Conservation (phyloP, 2,329 filamentous ascomycete species). For the Apiospora pterosperma region DNA sequence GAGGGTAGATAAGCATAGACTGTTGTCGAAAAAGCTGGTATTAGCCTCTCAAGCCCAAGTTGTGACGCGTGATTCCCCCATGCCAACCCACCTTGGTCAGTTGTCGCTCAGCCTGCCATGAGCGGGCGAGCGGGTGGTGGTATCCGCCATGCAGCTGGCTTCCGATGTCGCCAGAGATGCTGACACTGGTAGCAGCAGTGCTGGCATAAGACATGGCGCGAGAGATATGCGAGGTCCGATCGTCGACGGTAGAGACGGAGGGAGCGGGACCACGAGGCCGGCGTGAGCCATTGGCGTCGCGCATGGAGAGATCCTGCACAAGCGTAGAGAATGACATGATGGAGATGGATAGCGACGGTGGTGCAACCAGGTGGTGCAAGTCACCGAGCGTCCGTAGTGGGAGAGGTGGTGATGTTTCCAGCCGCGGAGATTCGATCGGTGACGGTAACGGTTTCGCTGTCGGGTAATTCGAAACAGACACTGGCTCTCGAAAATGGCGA, state of each 20-base stretch:
- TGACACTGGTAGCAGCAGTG: conserved; percentile 65
- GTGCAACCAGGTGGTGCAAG: background rate
- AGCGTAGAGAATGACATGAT: conserved; percentile 66
- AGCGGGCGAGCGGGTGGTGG: conserved; percentile 72
- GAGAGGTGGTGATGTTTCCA: background rate
- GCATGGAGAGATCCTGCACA: conserved; percentile 61
- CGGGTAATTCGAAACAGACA: background rate
- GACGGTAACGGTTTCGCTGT: too few relatives aligned
- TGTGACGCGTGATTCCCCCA: background rate
- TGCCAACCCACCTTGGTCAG: conserved; percentile 67
- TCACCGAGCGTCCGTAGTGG: background rate
- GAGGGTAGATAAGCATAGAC: conserved; percentile 98
- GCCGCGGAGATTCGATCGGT: background rate
- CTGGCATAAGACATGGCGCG: conserved; percentile 64
- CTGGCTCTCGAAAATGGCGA: background rate
- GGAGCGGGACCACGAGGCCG: conserved; percentile 41
- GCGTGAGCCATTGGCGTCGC: conserved; percentile 46
- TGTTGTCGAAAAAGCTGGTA: conserved; percentile 31
- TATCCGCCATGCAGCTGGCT: conserved; percentile 83
- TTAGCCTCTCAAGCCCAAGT: background rate
- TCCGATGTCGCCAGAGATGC: conserved; percentile 71
- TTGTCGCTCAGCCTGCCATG: conserved; percentile 82
- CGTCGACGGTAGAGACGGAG: conserved; percentile 53
- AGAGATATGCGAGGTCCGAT: conserved; percentile 58
- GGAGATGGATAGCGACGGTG: background rate